Conservation (phyloP, 2,329 filamentous ascomycete species). For the Endocalyx cinctus region DNA sequence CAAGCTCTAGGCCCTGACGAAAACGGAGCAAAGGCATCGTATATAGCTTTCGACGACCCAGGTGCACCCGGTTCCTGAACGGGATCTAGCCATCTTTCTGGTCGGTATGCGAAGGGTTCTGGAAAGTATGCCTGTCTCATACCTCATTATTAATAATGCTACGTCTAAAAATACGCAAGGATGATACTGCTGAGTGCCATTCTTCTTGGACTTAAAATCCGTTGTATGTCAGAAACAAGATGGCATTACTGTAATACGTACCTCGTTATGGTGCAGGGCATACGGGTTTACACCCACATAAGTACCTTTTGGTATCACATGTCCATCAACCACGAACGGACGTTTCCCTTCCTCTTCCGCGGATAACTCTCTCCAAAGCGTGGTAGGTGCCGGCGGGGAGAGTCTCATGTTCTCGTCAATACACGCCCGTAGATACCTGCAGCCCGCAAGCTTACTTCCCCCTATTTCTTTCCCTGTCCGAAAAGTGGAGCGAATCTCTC, state of each 20-base stretch:
- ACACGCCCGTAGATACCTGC: constrained; percentile 2
- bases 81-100: constrained; percentile 8
- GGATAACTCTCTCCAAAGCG: constrained; percentile 3
- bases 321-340: constrained; percentile 2
- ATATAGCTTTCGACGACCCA: constrained; percentile 15
- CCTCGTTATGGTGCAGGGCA: constrained; percentile 8
- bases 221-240: too few species aligned
- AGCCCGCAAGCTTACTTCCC: not conserved
- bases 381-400: constrained; percentile 2
- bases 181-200: too few species aligned
- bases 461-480: not conserved
- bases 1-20: constrained; percentile 32
- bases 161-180: too few species aligned
- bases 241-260: too few species aligned
- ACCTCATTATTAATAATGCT: too few species aligned
- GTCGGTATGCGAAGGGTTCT: constrained; percentile 4
- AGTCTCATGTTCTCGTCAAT: constrained; percentile 5
- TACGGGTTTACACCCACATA: constrained; percentile 8
- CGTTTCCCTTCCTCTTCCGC: not conserved
- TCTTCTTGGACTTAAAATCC: too few species aligned
- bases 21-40: constrained; percentile 34
- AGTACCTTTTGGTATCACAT: constrained; percentile 4
- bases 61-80: constrained; percentile 1
- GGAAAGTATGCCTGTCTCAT: constrained; percentile 9
- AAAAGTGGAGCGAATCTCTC: not conserved